Evolutionary conservation across 768 basidiomycete species (phyloP).

Genomic region (Lentinus brumalis): DNA sequence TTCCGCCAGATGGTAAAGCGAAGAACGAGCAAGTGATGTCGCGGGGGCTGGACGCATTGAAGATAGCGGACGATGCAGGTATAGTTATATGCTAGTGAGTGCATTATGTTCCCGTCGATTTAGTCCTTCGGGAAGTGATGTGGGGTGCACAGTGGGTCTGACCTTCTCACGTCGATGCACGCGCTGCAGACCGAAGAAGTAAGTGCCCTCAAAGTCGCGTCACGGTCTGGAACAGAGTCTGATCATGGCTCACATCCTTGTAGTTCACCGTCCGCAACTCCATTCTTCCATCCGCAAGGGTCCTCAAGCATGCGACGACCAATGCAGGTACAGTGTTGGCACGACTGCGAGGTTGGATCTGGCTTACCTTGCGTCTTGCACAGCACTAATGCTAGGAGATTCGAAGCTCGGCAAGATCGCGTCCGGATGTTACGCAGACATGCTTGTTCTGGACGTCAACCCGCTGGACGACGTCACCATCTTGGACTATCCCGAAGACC

Average conservation of each 20-base stretch:
- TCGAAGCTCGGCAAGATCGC: conserved; percentile 38
- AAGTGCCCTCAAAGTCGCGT: not conserved
- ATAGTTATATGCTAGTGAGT: conserved; percentile 43
- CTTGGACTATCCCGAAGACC: conserved; percentile 42
- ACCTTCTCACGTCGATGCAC: conserved; percentile 59
- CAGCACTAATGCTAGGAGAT: conserved; percentile 39
- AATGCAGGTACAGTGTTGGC: conserved; percentile 34
- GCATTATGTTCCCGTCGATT: not conserved
- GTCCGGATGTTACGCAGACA: conserved; percentile 41
- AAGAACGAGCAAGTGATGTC: conserved; percentile 46
- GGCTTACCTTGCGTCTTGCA: conserved; percentile 1
- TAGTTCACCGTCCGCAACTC: conserved; percentile 40
- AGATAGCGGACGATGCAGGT: conserved; percentile 42
- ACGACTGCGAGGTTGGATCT: not conserved
- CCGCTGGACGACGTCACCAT: conserved; percentile 45
- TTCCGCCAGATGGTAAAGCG: conserved; percentile 37
- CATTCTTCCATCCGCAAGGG: conserved; percentile 34
- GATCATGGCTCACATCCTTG: not conserved
- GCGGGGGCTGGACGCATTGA: conserved; percentile 41
- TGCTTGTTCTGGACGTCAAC: conserved; percentile 42
- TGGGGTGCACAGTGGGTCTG: conserved; percentile 19
- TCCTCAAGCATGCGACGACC: conserved; percentile 44
- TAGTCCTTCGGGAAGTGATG: not conserved
- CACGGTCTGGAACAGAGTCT: not conserved
- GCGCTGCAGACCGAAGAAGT: conserved; percentile 58